phyloP scores from a whole-genome alignment of 495 filamentous ascomycete genomes.

The Jackrogersella minutella region DNA sequence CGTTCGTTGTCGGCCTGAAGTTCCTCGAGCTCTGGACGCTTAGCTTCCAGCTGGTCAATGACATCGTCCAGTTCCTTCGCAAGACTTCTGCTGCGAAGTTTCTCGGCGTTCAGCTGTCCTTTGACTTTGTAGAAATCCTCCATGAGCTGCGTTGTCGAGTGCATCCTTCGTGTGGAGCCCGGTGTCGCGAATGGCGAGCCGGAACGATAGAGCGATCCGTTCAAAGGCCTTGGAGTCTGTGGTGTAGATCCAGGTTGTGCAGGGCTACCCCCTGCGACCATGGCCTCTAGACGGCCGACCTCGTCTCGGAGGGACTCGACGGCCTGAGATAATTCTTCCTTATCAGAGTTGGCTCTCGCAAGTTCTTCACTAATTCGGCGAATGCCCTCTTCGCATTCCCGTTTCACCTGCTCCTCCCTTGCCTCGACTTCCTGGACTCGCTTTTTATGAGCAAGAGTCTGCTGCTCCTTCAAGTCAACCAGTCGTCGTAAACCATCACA shows the following conservation, averaged over 20 bases:
- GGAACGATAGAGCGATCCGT: constrained; percentile 54
- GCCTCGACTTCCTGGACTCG: constrained; percentile 84
- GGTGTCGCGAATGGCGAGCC: constrained; percentile 63
- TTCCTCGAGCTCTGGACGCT: constrained; percentile 71
- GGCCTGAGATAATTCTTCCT: constrained; percentile 71
- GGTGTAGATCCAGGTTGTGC: constrained; percentile 54
- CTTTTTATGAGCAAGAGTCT: constrained; percentile 79
- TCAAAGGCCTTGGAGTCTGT: constrained; percentile 67
- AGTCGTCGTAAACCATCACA: constrained; percentile 80
- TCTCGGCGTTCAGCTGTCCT: constrained; percentile 66
- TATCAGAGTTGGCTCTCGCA: constrained; percentile 69
- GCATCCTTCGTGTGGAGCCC: constrained; percentile 56
- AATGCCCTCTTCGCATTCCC: constrained; percentile 82
- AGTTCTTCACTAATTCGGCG: constrained; percentile 78
- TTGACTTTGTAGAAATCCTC: constrained; percentile 64
- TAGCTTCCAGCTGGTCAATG: constrained; percentile 71
- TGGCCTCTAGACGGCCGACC: constrained; percentile 67
- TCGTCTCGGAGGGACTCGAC: constrained; percentile 75
- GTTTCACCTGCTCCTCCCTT: constrained; percentile 76
- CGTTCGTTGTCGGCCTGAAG: constrained; percentile 72
- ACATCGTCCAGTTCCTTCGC: constrained; percentile 81
- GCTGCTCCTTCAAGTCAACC: constrained; percentile 83
- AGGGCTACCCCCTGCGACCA: constrained; percentile 45
- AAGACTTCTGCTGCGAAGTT: constrained; percentile 73
- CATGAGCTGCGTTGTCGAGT: constrained; percentile 59